These are phyloP conservation scores for Chrysanthemum lavandulifolium DNA, from an alignment of 129 eudicot species.

Conservation along the genomic window DNA sequence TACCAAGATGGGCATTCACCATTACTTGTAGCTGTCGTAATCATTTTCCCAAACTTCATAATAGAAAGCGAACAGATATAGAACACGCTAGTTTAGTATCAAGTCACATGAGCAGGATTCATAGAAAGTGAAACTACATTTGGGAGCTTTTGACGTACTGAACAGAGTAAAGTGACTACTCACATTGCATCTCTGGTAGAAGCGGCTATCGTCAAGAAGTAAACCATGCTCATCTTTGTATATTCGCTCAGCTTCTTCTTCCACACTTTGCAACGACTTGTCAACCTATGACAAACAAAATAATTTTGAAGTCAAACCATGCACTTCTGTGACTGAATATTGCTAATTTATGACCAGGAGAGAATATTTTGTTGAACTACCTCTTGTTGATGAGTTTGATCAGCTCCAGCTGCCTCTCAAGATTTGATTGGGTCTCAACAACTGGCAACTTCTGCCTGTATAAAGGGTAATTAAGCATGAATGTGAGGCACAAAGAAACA, in stretches of 20 bases:
- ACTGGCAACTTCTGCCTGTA: constrained; percentile 95
- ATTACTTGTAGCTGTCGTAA: not conserved
- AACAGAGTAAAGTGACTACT: constrained; percentile 28
- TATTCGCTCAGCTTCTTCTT: constrained; percentile 93
- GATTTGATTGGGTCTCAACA: constrained; percentile 79
- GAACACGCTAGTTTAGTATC: not conserved
- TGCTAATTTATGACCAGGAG: not conserved
- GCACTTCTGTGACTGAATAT: not conserved
- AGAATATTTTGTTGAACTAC: constrained; percentile 32
- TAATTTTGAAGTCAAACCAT: not conserved
- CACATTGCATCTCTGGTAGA: constrained; percentile 97
- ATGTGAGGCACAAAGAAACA: constrained; percentile 5
- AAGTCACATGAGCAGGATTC: not conserved
- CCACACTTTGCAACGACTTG: constrained; percentile 89
- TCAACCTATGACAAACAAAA: constrained; percentile 54
- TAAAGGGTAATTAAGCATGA: constrained; percentile 17
- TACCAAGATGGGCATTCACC: too few relatives aligned
- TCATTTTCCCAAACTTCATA: not conserved
- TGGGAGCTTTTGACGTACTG: not conserved
- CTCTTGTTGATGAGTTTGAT: constrained; percentile 97
- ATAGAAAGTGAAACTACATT: not conserved
- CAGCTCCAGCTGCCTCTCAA: constrained; percentile 92
- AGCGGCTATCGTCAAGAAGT: constrained; percentile 90
- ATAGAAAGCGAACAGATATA: not conserved
- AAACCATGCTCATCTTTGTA: constrained; percentile 85